phyloP scores from a whole-genome alignment of 2,329 filamentous ascomycete species.

The Diplodia scrobiculata region DNA sequence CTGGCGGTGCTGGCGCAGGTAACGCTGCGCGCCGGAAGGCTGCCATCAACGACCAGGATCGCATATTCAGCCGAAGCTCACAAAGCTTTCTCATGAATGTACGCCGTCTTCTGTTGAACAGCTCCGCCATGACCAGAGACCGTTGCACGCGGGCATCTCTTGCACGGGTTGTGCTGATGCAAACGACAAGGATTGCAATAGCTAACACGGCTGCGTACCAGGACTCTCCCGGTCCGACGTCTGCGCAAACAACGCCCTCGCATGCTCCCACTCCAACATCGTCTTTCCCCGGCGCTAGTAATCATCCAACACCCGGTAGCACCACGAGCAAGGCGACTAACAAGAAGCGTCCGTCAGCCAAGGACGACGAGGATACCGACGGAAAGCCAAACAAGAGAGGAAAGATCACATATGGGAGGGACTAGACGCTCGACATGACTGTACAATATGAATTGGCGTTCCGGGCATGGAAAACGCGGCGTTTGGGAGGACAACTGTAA shows the following conservation, averaged over 20 bases:
- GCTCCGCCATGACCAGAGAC: background rate
- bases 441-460: constrained; percentile 20
- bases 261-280: constrained; percentile 54
- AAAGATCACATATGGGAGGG: constrained; percentile 55
- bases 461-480: constrained; percentile 6
- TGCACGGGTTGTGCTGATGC: constrained; percentile 8
- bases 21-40: constrained; percentile 60
- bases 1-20: constrained; percentile 48
- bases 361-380: constrained; percentile 53
- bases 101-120: constrained; percentile 29
- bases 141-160: background rate
- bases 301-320: constrained; percentile 47
- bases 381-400: constrained; percentile 50
- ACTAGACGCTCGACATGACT: constrained; percentile 33
- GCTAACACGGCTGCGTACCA: constrained; percentile 31
- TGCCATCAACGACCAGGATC: constrained; percentile 67
- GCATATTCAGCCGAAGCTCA: constrained; percentile 63
- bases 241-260: constrained; percentile 47
- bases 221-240: constrained; percentile 46
- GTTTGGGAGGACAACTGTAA: constrained; percentile 17
- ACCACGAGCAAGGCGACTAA: constrained; percentile 39
- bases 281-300: constrained; percentile 49
- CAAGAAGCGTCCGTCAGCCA: constrained; percentile 50
- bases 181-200: constrained; percentile 12
- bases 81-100: constrained; percentile 44